Evolutionary conservation across 2,329 filamentous ascomycete genomes (phyloP), one percentile per base, ranked within the genome.

Genomic region (Geosmithia flava): DNA sequence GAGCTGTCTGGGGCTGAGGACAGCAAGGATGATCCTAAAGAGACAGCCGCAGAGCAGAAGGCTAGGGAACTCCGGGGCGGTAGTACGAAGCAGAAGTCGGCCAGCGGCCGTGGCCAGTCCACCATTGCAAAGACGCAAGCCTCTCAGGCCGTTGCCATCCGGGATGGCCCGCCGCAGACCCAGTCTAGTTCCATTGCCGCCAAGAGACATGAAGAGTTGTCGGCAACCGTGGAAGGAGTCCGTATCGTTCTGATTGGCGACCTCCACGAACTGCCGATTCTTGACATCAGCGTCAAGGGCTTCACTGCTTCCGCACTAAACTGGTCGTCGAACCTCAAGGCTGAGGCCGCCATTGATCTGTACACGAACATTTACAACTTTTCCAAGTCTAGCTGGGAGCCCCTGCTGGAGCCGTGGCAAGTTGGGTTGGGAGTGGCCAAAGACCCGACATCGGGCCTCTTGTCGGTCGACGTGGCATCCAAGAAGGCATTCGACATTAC

Each of bases 331-430:
- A 84, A 83, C 20, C 74, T 98, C 63, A 89, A 83, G 58, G 91
- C 87, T 0, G 88, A 96, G 59, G 86, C 88, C 0, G 85, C 80
- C n/a, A 82, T 98, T 45, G 88, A 96, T 53, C 88, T 91, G 53
- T 95, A 95, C 64, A 79, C 94, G 56, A 98, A 97, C 58, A 84
- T 98, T 23, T 98, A 95, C 72, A 98, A 98, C 65, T 98, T 98
- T 67, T 93, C 93, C 15, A 98, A 98, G 63, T 98, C 93, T 0
- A 88, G 89, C 3, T 98, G 93, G 93, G 93, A 98, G 63, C 93
- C 93, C 3, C 68, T 98, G 33, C 80, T 98, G 23, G 93, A 98
- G 62, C 94, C 94, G 7, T 98, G 93, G 93, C 82, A 91, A 54
- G 74, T 97, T n/a, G 89, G 89, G 2, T 81, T 98, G 55, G 87